Base-by-base conservation (phyloP, 2,329 filamentous ascomycete genomes). In the Akanthomyces dipterigenus region DNA sequence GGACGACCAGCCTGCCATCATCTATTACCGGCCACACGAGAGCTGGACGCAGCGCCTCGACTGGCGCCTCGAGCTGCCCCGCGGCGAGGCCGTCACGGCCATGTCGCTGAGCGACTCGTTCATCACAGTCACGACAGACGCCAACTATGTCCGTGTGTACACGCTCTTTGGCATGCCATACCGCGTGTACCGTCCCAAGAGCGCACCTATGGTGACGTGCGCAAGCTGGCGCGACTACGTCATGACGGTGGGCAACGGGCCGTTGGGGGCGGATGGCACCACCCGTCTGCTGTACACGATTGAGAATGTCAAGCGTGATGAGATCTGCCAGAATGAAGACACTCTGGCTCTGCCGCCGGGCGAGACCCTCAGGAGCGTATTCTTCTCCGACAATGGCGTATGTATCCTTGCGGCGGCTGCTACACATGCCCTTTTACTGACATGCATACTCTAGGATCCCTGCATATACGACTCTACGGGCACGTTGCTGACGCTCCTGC, bases 11-110 rank as follows among this genome's bases (percentile, higher is more conserved):
- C 87, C 90, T 2, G 90, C 93, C 4, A 88, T 87, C 36, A 85
- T 99, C n/a, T 97, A 96, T 75, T 99, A 98, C 74, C 86, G 95
- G 7, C 95, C 96, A 0, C 95, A 99, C 71, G 93, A 99, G 76
- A 96, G 91, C 1, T 99, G 95, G 95, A 97, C 93, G 2, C 84
- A 90, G 55, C 84, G 95, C 56, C 85, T 86, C 22, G 95, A 99
- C 74, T 98, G 93, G 92, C 87, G 91, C 55, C 96, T 89, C 0
- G 82, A 89, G 65, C 76, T 99, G n/a, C 95, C 95, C 0, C 82
- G 83, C 36, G 91, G 91, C n/a, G 95, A 99, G 75, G 83, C 88
- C 12, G 85, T 97, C 2, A 87, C 87, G 66, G 90, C 93, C 63
- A 91, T 99, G 78, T 93, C 95, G 0, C 81, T 99, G 16, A 96